Evolutionary conservation across 2,329 filamentous ascomycete species (phyloP).

Genomic region (Penicillium rolfsii): DNA sequence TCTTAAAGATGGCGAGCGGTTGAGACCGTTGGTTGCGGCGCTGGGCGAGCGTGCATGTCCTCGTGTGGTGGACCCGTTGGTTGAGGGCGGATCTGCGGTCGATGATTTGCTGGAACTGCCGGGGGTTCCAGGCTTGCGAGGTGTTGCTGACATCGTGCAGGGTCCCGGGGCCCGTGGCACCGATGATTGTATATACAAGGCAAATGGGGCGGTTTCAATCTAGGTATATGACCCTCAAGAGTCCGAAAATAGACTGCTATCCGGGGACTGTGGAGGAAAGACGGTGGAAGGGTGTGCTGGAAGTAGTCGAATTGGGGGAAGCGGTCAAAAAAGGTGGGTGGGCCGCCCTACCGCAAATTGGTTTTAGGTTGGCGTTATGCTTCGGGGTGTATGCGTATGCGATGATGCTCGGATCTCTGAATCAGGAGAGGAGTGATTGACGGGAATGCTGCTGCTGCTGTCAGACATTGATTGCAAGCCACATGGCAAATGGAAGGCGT

Average conservation of each 20-base stretch:
- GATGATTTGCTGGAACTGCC: constrained; percentile 39
- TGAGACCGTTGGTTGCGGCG: constrained; percentile 52
- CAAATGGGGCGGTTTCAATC: background rate
- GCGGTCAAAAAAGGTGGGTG: constrained; percentile 32
- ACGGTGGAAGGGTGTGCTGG: constrained; percentile 18
- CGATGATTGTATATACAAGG: constrained; percentile 19
- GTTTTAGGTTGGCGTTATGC: constrained; percentile 14
- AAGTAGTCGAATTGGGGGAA: constrained; percentile 21
- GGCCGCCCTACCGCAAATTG: constrained; percentile 14
- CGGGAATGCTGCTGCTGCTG: constrained; percentile 13
- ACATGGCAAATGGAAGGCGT: constrained; percentile 28
- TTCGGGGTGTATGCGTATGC: background rate
- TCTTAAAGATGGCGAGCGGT: constrained; percentile 68
- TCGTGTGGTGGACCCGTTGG: constrained; percentile 43
- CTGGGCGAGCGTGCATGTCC: constrained; percentile 54
- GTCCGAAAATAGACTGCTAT: constrained; percentile 1
- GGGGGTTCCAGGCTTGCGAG: constrained; percentile 48
- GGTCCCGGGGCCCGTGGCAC: constrained; percentile 20
- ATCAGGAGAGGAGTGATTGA: background rate
- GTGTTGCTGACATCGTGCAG: constrained; percentile 47
- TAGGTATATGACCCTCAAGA: background rate
- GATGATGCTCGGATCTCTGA: background rate
- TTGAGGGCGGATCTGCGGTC: constrained; percentile 34
- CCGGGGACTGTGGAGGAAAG: constrained; percentile 3
- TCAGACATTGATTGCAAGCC: constrained; percentile 30